Conservation (phyloP, 2,329 filamentous ascomycete species). For the Stagonosporopsis chrysanthemi region DNA sequence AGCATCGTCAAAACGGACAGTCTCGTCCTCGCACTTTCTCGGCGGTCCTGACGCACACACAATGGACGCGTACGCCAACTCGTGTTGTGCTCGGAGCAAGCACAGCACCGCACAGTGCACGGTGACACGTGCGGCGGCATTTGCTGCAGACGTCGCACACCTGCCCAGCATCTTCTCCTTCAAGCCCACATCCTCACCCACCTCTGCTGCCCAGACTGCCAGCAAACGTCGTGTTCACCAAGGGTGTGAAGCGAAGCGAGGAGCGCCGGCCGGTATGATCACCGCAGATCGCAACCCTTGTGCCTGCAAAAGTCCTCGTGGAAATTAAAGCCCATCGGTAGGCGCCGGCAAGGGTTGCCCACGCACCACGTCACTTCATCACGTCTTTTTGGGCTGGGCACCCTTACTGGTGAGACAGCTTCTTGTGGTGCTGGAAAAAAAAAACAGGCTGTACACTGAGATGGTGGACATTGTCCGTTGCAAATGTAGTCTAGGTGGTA, state of each 20-base stretch:
- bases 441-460: too few species aligned
- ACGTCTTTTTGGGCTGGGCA: not conserved
- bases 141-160: not conserved
- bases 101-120: conserved; percentile 2
- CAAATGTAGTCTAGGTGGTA: too few species aligned
- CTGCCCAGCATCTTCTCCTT: not conserved
- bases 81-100: not conserved
- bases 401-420: conserved; percentile 7
- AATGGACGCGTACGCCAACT: conserved; percentile 5
- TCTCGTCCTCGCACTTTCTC: not conserved
- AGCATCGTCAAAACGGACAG: not conserved
- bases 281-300: conserved; percentile 12
- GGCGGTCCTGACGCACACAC: not conserved
- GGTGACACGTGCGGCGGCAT: not conserved
- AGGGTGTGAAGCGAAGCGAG: conserved; percentile 14
- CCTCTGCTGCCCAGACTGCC: not conserved
- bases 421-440: not conserved
- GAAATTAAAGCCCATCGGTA: conserved; percentile 16
- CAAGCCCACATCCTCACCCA: not conserved
- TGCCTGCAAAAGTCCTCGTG: conserved; percentile 15
- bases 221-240: conserved; percentile 2
- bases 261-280: conserved; percentile 15
- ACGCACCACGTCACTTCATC: conserved; percentile 11
- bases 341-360: conserved; percentile 8
- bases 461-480: too few species aligned